Evolutionary conservation across 441 rosid genomes (phyloP).

Genomic region (Monsonia emarginata): DNA sequence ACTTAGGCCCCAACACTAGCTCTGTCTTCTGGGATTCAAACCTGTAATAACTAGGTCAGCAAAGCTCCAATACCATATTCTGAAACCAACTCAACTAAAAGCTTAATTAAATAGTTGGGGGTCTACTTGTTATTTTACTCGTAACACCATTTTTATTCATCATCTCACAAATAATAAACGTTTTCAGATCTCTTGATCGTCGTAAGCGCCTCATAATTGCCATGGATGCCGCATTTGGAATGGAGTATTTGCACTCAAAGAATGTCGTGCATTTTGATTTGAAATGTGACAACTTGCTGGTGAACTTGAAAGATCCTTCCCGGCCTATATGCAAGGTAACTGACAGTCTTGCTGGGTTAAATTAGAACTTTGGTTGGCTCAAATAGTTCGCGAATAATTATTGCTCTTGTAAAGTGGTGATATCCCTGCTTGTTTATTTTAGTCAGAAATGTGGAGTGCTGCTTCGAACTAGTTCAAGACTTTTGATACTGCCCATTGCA

Average conservation of each 20-base stretch:
- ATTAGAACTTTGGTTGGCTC: background rate
- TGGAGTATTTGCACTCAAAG: constrained; percentile 68
- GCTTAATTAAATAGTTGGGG: background rate
- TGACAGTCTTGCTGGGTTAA: background rate
- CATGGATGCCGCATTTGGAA: constrained; percentile 70
- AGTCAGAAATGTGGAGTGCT: background rate
- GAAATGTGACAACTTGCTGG: constrained; percentile 69
- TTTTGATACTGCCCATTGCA: constrained; percentile 12
- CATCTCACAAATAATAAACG: background rate
- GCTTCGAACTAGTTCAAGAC: background rate
- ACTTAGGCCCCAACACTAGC: too few relatives aligned
- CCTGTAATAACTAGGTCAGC: too few relatives aligned
- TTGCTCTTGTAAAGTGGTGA: background rate
- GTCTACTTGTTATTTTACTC: background rate
- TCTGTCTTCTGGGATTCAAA: too few relatives aligned
- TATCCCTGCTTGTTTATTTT: background rate
- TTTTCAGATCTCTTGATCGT: constrained; percentile 44
- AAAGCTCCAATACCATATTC: too few relatives aligned
- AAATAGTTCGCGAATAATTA: background rate
- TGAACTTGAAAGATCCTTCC: constrained; percentile 68
- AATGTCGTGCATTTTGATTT: constrained; percentile 64
- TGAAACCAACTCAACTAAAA: too few relatives aligned
- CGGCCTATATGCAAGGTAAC: constrained; percentile 65
- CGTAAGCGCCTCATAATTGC: constrained; percentile 51
- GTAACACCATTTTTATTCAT: background rate